Percentiles rank a stretch among this genome's conserved stretches.
These are phyloP conservation scores for Soucietia sequanensis DNA, from an alignment of 805 yeast genomes.

Conservation along the genomic window DNA sequence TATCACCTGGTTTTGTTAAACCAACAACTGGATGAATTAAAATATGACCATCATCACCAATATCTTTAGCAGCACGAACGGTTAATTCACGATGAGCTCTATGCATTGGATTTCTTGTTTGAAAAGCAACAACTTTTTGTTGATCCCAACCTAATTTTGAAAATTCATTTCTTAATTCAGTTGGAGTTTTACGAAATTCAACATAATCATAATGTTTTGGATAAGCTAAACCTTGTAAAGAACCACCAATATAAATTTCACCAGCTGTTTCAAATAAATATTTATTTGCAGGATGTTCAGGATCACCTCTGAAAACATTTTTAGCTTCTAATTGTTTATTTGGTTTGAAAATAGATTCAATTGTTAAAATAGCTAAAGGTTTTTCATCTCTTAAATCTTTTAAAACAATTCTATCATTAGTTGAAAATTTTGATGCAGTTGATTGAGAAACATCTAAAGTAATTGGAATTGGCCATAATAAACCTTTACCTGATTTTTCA, in stretches of 20 bases:
- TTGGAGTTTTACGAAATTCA: slow-evolving; percentile 84
- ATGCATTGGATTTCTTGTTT: slow-evolving; percentile 98
- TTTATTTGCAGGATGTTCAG: slow-evolving; percentile 90
- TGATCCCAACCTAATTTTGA: slow-evolving; percentile 76
- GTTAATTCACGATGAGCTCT: slow-evolving; percentile 97
- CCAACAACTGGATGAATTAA: slow-evolving; percentile 97
- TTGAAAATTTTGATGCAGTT: slow-evolving; percentile 39
- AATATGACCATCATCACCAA: slow-evolving; percentile 71
- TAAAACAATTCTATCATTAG: slow-evolving; percentile 66
- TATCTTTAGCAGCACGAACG: slow-evolving; percentile 93
- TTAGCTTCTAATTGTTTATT: slow-evolving; percentile 78
- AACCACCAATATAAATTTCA: slow-evolving; percentile 86
- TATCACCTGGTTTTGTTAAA: slow-evolving; percentile 95
- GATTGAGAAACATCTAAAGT: slow-evolving; percentile 70
- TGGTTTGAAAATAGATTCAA: slow-evolving; percentile 78
- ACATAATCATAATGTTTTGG: slow-evolving; percentile 91
- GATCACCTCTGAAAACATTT: slow-evolving; percentile 92
- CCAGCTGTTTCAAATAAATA: slow-evolving; percentile 74
- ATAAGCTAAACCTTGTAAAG: slow-evolving; percentile 74
- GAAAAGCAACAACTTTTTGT: slow-evolving; percentile 83
- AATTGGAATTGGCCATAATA: slow-evolving; percentile 91
- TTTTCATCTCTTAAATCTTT: slow-evolving; percentile 79
- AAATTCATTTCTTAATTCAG: slow-evolving; percentile 85
- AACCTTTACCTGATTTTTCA: slow-evolving; percentile 47
- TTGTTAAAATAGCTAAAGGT: slow-evolving; percentile 77